These are phyloP conservation scores for Ramaria sp. DNA, from an alignment of 768 basidiomycete species.

Conservation along the genomic window DNA sequence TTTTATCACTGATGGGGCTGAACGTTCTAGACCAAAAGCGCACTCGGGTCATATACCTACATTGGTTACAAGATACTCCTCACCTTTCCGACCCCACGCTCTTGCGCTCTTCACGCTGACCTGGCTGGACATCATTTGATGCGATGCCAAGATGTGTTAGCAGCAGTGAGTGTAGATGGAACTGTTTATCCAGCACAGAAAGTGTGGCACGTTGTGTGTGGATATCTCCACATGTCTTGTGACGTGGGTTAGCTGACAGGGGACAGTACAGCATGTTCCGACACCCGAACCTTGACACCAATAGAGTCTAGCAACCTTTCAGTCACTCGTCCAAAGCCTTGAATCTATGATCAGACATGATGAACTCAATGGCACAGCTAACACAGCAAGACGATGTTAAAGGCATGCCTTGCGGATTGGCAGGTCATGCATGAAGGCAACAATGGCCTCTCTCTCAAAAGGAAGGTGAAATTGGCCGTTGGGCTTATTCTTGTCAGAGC, in stretches of 20 bases:
- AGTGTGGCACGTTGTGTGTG: constrained; percentile 62
- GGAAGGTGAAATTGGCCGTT: constrained; percentile 81
- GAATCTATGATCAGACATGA: constrained; percentile 30
- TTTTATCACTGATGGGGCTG: constrained; percentile 49
- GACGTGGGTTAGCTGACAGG: background rate
- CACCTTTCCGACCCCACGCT: constrained; percentile 89
- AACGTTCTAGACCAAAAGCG: constrained; percentile 51
- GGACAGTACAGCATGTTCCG: constrained; percentile 2
- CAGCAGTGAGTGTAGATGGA: constrained; percentile 68
- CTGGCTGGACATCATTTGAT: constrained; percentile 70
- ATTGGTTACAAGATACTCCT: constrained; percentile 3
- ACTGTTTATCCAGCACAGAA: constrained; percentile 79
- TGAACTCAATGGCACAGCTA: constrained; percentile 1
- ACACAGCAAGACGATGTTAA: background rate
- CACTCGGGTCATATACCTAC: background rate
- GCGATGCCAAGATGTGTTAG: constrained; percentile 79
- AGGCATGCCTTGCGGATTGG: constrained; percentile 55
- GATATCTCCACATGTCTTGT: constrained; percentile 84
- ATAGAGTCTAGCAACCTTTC: constrained; percentile 82
- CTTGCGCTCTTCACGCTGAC: constrained; percentile 73
- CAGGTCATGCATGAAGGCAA: constrained; percentile 68
- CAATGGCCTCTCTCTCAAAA: constrained; percentile 53
- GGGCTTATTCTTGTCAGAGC: constrained; percentile 96
- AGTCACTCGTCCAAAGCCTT: constrained; percentile 83
- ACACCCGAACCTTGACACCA: constrained; percentile 56